A percentile compares a stretch with the other conserved stretches of the same genome.
phyloP scores from a whole-genome alignment of 352 stramenopile species.

The Pilasporangium apinafurcum region DNA sequence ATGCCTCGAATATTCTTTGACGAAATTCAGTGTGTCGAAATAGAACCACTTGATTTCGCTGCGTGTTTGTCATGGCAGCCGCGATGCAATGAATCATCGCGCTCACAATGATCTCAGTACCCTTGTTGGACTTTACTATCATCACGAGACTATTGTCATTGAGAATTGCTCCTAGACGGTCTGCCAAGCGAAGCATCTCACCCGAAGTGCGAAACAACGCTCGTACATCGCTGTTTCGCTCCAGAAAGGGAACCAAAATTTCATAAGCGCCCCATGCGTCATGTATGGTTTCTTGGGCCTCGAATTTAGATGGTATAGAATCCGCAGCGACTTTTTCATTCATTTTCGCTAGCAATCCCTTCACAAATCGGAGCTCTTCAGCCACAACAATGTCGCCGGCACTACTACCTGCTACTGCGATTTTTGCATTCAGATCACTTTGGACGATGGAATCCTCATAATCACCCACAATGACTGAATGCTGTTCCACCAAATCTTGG shows the following conservation, averaged over 20 bases:
- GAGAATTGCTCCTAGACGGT: constrained; percentile 20
- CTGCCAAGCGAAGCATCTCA: constrained; percentile 35
- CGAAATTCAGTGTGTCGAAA: constrained; percentile 31
- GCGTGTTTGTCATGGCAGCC: constrained; percentile 19
- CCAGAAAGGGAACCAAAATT: constrained; percentile 42
- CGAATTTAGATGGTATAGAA: neutral
- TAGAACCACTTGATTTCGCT: constrained; percentile 57
- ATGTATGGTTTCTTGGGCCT: neutral
- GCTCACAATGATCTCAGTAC: constrained; percentile 13
- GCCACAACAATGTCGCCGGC: neutral
- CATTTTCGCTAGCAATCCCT: constrained; percentile 42
- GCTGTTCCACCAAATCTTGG: constrained; percentile 55
- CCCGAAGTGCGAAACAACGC: constrained; percentile 52
- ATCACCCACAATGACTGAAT: constrained; percentile 66
- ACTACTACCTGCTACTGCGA: neutral
- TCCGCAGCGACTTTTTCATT: constrained; percentile 8
- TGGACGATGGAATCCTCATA: constrained; percentile 49
- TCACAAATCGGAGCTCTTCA: constrained; percentile 42
- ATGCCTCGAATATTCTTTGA: constrained; percentile 7
- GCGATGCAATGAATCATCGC: constrained; percentile 42
- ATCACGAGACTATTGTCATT: neutral
- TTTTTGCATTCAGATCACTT: constrained; percentile 15
- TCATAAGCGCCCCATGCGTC: constrained; percentile 40
- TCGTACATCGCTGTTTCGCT: constrained; percentile 29
- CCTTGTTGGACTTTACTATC: neutral